Conservation (phyloP, 2,329 filamentous ascomycete genomes). For the Colletotrichum destructivum region DNA sequence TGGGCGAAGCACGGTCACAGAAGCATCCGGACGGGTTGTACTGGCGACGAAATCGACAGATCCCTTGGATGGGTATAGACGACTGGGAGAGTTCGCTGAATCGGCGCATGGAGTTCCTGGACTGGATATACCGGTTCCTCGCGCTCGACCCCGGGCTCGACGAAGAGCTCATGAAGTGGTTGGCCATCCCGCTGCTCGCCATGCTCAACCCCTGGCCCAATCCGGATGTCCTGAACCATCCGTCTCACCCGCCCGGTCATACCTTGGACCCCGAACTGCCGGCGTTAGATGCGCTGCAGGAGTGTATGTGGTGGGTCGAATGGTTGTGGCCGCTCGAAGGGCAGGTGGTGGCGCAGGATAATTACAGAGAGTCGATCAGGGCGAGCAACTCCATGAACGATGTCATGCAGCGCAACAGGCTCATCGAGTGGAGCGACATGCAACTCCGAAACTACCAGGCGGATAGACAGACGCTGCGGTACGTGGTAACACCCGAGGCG, state of each 20-base stretch:
- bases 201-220: slow-evolving; percentile 39
- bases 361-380: neutral
- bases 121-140: slow-evolving; percentile 29
- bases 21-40: neutral
- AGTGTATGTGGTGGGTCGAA: slow-evolving; percentile 35
- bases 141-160: slow-evolving; percentile 30
- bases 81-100: slow-evolving; percentile 4
- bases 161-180: slow-evolving; percentile 29
- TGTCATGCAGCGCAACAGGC: slow-evolving; percentile 26
- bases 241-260: slow-evolving; percentile 14
- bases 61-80: slow-evolving; percentile 13
- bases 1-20: slow-evolving; percentile 5
- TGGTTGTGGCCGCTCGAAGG: slow-evolving; percentile 24
- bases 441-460: slow-evolving; percentile 7
- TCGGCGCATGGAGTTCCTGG: slow-evolving; percentile 19
- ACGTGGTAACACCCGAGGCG: neutral
- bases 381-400: neutral
- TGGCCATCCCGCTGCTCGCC: slow-evolving; percentile 27
- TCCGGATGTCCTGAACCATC: neutral
- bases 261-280: slow-evolving; percentile 13
- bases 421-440: slow-evolving; percentile 10
- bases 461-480: neutral
- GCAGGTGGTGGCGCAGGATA: neutral
- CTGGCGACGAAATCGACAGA: neutral
- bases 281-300: slow-evolving; percentile 25